phyloP scores from a whole-genome alignment of 2,329 filamentous ascomycete species.

The Neonectria magnoliae region DNA sequence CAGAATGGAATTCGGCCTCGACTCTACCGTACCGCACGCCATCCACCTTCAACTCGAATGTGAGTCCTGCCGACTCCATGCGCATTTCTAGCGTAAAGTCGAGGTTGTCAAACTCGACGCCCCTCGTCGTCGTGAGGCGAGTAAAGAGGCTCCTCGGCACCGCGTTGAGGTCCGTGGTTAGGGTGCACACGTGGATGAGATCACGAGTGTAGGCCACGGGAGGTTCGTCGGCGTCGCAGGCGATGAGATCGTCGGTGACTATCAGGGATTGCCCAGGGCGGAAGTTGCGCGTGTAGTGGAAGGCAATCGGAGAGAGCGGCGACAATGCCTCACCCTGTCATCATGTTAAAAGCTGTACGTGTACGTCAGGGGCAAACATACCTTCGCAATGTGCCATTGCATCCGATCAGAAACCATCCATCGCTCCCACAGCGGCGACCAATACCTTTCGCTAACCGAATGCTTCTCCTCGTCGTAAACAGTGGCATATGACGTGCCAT shows the following conservation, averaged over 20 bases:
- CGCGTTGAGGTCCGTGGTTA: conserved; percentile 81
- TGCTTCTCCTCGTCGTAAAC: conserved; percentile 82
- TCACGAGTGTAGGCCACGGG: conserved; percentile 68
- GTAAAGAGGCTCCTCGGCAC: conserved; percentile 80
- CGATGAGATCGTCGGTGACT: conserved; percentile 83
- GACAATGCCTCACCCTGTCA: conserved; percentile 76
- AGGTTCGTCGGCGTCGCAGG: conserved; percentile 75
- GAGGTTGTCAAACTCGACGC: conserved; percentile 83
- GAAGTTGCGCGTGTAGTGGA: conserved; percentile 89
- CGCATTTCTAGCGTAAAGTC: conserved; percentile 87
- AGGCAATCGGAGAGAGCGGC: conserved; percentile 77
- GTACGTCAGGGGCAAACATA: conserved; percentile 44
- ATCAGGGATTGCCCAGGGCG: conserved; percentile 79
- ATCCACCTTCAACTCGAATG: conserved; percentile 83
- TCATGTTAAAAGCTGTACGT: conserved; percentile 12
- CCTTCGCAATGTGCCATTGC: conserved; percentile 88
- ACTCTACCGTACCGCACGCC: conserved; percentile 81
- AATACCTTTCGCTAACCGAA: conserved; percentile 77
- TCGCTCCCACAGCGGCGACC: conserved; percentile 81
- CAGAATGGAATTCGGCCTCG: conserved; percentile 78
- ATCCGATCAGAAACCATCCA: conserved; percentile 88
- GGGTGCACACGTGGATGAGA: conserved; percentile 78
- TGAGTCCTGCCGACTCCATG: conserved; percentile 78
- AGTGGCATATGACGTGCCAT: conserved; percentile 83
- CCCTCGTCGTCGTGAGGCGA: conserved; percentile 78